A percentile compares a stretch with the other conserved stretches of the same genome.
These are phyloP conservation scores for Rhodamnia argentea DNA, from an alignment of 345 rosid species.

Conservation along the genomic window DNA sequence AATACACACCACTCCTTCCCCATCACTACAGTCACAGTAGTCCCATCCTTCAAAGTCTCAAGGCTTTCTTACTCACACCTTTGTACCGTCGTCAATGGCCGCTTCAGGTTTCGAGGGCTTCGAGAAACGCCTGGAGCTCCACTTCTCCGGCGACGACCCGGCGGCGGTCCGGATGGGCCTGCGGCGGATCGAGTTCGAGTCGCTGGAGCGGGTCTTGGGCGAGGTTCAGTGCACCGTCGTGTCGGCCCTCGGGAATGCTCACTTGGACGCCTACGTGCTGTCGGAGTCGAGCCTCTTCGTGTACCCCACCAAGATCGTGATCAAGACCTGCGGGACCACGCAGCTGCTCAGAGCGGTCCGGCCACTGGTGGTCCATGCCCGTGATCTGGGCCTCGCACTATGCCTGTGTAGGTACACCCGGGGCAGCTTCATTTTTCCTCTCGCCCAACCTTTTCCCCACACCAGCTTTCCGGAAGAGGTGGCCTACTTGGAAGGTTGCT, in stretches of 20 bases:
- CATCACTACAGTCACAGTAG: background rate
- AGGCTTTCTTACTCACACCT: background rate
- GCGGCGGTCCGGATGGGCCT: constrained; percentile 37
- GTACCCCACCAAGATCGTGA: constrained; percentile 87
- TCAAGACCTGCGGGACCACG: constrained; percentile 98
- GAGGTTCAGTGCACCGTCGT: constrained; percentile 95
- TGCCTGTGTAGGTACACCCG: constrained; percentile 71
- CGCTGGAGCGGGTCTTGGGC: constrained; percentile 45
- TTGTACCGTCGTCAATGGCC: constrained; percentile 36
- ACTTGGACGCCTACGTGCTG: constrained; percentile 84
- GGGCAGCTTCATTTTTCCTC: constrained; percentile 88
- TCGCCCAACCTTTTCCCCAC: constrained; percentile 83
- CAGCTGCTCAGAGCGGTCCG: constrained; percentile 87
- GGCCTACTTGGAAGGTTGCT: constrained; percentile 40
- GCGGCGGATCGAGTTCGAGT: constrained; percentile 59
- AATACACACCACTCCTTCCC: background rate
- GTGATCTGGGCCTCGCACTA: constrained; percentile 44
- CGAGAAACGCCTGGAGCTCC: constrained; percentile 95
- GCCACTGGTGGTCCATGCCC: constrained; percentile 59
- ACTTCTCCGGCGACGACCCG: constrained; percentile 46
- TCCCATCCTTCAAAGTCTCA: background rate
- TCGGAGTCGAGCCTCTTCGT: constrained; percentile 95
- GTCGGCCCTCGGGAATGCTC: constrained; percentile 78
- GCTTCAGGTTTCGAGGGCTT: constrained; percentile 97
- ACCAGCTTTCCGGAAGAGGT: constrained; percentile 80